phyloP scores from a whole-genome alignment of 2,329 filamentous ascomycete species.

The Trichoderma aggressivum region DNA sequence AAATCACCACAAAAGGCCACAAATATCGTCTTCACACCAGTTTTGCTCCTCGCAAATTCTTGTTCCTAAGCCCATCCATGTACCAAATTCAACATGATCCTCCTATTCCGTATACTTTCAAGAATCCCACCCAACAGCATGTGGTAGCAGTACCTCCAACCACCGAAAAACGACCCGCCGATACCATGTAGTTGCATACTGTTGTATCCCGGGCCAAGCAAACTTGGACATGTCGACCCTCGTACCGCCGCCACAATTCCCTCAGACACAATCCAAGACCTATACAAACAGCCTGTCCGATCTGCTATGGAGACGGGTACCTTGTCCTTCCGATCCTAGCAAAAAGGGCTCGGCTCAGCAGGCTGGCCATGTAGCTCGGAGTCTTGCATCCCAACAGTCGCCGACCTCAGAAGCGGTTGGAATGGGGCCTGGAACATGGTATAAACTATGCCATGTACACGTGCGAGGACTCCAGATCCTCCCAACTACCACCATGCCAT shows the following conservation, averaged over 20 bases:
- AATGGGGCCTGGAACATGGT: background rate
- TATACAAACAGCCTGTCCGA: background rate
- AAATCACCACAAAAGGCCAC: background rate
- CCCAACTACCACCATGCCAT: background rate
- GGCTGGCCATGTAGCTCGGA: slow-evolving; percentile 10
- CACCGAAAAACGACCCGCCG: background rate
- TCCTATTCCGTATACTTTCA: background rate
- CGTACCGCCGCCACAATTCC: background rate
- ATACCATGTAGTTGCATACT: background rate
- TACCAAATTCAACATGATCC: background rate
- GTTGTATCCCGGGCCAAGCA: background rate
- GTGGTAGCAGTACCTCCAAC: background rate
- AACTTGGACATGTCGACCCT: background rate
- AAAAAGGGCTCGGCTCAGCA: background rate
- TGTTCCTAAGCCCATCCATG: background rate
- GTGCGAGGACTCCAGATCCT: background rate
- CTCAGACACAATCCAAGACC: background rate
- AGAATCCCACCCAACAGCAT: background rate
- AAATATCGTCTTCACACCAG: background rate
- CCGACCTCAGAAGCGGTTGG: background rate
- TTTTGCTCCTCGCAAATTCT: background rate
- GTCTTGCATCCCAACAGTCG: background rate
- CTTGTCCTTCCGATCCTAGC: background rate
- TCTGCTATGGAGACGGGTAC: slow-evolving; percentile 1
- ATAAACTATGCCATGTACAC: background rate